These are phyloP conservation scores for Rhizoctonia solani DNA, from an alignment of 1,284 basidiomycete genomes.

Conservation along the genomic window DNA sequence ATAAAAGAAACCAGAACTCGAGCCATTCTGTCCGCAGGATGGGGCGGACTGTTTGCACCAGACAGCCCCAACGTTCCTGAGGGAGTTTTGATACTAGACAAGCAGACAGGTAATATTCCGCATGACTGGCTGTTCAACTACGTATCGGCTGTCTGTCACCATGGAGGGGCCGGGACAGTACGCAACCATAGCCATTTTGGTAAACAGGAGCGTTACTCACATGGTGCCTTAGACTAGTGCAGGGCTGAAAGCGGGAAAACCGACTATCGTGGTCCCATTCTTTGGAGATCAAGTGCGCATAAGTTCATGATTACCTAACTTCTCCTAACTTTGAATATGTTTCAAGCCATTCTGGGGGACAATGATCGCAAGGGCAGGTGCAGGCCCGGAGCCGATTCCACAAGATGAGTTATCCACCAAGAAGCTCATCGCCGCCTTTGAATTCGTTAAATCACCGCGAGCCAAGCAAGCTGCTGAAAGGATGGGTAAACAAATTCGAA, in stretches of 20 bases:
- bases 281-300: constrained; percentile 66
- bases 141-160: constrained; percentile 69
- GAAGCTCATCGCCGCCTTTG: constrained; percentile 59
- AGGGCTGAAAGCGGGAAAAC: constrained; percentile 64
- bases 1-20: constrained; percentile 58
- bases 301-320: constrained; percentile 50
- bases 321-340: constrained; percentile 25
- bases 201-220: constrained; percentile 4
- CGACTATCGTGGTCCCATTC: constrained; percentile 69
- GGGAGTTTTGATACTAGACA: constrained; percentile 59
- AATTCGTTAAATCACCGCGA: constrained; percentile 52
- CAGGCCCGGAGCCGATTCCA: constrained; percentile 64
- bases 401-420: constrained; percentile 57
- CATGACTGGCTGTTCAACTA: constrained; percentile 74
- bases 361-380: constrained; percentile 67
- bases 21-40: constrained; percentile 65
- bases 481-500: constrained; percentile 58
- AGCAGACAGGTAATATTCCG: constrained; percentile 56
- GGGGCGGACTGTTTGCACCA: constrained; percentile 54
- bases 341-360: constrained; percentile 50
- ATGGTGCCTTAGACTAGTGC: constrained; percentile 48
- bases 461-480: constrained; percentile 54
- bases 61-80: constrained; percentile 54
- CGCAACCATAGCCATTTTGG: constrained; percentile 28
- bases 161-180: constrained; percentile 52